Percentiles rank a stretch among this genome's conserved stretches.
Conservation (phyloP, 2,329 filamentous ascomycete genomes). For the Onygenales sp. region DNA sequence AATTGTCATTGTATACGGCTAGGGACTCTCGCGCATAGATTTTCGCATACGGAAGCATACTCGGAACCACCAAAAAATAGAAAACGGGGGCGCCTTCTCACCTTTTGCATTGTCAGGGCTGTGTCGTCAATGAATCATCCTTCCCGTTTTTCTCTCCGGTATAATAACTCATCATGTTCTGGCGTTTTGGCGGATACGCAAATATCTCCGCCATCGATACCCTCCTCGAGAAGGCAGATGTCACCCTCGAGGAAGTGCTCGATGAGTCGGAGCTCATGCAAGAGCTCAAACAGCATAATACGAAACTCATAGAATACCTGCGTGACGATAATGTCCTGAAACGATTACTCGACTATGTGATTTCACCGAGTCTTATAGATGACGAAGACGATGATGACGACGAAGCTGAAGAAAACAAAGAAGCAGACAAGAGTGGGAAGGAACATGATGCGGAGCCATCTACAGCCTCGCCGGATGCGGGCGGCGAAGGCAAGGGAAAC, state of each 20-base stretch:
- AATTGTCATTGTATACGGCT: not conserved
- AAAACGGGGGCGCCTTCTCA: not conserved
- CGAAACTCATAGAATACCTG: conserved; percentile 92
- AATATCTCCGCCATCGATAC: conserved; percentile 94
- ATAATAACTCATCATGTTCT: conserved; percentile 73
- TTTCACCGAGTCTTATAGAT: conserved; percentile 55
- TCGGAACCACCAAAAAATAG: not conserved
- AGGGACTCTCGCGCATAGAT: not conserved
- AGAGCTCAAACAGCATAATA: conserved; percentile 96
- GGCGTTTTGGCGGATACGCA: conserved; percentile 98
- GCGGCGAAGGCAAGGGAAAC: conserved; percentile 12
- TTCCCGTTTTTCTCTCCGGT: not conserved
- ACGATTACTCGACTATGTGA: conserved; percentile 81
- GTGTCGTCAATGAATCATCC: conserved; percentile 3
- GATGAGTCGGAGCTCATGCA: conserved; percentile 95
- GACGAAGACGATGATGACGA: conserved; percentile 45
- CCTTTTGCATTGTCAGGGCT: not conserved
- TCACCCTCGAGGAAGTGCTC: conserved; percentile 88
- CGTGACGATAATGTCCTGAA: conserved; percentile 78
- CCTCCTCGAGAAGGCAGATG: conserved; percentile 90
- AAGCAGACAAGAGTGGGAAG: conserved; percentile 19
- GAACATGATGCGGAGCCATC: conserved; percentile 18
- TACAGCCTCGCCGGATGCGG: conserved; percentile 14
- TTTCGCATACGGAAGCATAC: conserved; percentile 1
- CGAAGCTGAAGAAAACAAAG: conserved; percentile 38